Evolutionary conservation across 768 basidiomycete genomes (phyloP).

Genomic region (Ephemerocybe angulata): DNA sequence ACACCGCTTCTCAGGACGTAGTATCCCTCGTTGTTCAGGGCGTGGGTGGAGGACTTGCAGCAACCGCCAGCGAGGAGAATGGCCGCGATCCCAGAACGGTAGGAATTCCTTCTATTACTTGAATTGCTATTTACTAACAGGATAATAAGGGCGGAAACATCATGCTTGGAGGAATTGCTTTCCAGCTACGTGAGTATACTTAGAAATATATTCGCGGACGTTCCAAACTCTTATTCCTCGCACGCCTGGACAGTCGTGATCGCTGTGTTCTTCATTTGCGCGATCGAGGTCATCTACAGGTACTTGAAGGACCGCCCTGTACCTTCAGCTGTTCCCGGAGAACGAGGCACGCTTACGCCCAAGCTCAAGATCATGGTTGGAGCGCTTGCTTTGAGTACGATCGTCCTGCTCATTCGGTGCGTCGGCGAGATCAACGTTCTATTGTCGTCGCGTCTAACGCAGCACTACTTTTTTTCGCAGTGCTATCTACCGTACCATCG

Average conservation of each 20-base stretch:
- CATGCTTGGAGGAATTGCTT: constrained; percentile 50
- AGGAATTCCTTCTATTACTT: neutral
- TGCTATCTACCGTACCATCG: no score
- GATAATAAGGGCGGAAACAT: constrained; percentile 39
- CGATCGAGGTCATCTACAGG: constrained; percentile 43
- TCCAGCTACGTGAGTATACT: constrained; percentile 39
- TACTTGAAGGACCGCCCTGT: constrained; percentile 34
- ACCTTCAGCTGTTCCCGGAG: neutral
- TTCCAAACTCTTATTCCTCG: neutral
- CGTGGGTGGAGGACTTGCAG: constrained; percentile 48
- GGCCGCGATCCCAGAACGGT: constrained; percentile 4
- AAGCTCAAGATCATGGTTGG: constrained; percentile 29
- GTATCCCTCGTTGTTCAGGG: constrained; percentile 53
- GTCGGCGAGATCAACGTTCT: no score
- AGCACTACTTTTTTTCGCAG: constrained; percentile 18
- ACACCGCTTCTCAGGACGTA: constrained; percentile 32
- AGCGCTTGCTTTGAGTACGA: constrained; percentile 35
- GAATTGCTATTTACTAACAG: neutral
- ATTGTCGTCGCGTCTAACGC: no score
- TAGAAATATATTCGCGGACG: neutral
- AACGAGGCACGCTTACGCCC: constrained; percentile 12
- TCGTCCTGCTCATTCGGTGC: constrained; percentile 49
- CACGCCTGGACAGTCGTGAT: constrained; percentile 27
- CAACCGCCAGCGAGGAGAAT: constrained; percentile 18
- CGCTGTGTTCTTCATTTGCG: constrained; percentile 37